phyloP scores from a whole-genome alignment of 257 asterid genomes.

The Forsythia viridissima region DNA sequence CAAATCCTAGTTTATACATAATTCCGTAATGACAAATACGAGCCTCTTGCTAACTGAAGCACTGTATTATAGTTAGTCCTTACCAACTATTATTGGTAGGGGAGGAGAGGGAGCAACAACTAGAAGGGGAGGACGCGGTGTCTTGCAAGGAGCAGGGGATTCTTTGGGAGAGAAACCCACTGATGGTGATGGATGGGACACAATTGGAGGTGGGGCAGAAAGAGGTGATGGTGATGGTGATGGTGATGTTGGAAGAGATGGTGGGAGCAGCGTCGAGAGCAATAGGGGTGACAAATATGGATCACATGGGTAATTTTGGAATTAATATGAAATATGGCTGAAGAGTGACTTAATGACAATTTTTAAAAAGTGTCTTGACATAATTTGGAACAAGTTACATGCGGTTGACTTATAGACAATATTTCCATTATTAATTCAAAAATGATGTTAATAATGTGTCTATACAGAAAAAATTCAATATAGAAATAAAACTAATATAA shows the following conservation, averaged over 20 bases:
- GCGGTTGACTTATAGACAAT: neutral
- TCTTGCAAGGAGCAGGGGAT: too few species aligned
- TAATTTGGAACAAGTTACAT: too few species aligned
- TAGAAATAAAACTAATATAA: too few species aligned
- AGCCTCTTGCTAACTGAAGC: too few species aligned
- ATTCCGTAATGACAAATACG: constrained; percentile 23
- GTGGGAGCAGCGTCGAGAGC: neutral
- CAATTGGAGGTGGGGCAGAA: constrained; percentile 32
- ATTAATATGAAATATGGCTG: too few species aligned
- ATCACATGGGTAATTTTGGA: too few species aligned
- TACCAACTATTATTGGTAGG: constrained; percentile 18
- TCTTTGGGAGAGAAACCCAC: neutral
- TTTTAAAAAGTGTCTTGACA: too few species aligned
- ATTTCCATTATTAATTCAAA: too few species aligned
- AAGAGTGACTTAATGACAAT: too few species aligned
- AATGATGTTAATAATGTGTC: too few species aligned
- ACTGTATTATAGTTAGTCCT: neutral
- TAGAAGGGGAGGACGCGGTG: constrained; percentile 37
- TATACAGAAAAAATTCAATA: too few species aligned
- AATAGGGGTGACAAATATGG: too few species aligned
- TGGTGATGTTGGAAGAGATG: neutral
- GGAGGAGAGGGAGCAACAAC: constrained; percentile 38
- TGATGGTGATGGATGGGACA: constrained; percentile 24
- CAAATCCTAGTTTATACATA: constrained; percentile 18
- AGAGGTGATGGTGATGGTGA: constrained; percentile 16